These are phyloP conservation scores for Cucumis melo DNA, from an alignment of 306 rosid genomes.

Conservation along the genomic window DNA sequence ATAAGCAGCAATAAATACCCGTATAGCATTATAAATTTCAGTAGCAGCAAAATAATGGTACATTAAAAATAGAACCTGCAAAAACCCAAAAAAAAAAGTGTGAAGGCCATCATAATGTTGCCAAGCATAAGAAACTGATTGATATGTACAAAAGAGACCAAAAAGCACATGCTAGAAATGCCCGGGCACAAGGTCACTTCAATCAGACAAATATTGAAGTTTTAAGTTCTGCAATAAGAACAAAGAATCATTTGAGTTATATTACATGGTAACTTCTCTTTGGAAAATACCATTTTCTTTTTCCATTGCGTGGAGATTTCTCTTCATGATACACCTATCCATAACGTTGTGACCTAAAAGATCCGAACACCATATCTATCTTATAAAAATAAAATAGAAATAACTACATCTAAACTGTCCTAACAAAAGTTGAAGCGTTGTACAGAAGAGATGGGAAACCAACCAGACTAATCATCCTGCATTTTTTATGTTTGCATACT, in stretches of 20 bases:
- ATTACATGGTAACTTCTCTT: neutral
- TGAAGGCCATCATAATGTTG: neutral
- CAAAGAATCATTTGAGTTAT: neutral
- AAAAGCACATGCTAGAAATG: neutral
- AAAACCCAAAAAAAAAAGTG: constrained; percentile 4
- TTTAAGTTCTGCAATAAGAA: neutral
- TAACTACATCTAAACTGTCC: neutral
- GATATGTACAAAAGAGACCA: neutral
- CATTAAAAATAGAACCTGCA: constrained; percentile 88
- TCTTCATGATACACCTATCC: neutral
- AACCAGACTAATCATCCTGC: neutral
- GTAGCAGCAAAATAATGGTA: constrained; percentile 95
- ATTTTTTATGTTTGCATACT: neutral
- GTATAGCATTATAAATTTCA: constrained; percentile 95
- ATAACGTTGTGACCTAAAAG: neutral
- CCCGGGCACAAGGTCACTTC: neutral
- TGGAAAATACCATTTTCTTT: neutral
- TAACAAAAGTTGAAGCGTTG: neutral
- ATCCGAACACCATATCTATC: neutral
- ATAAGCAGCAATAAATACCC: constrained; percentile 94
- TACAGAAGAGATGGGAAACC: neutral
- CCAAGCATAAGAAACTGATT: neutral
- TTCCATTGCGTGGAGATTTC: neutral
- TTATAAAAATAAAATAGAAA: no score
- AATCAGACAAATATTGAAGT: neutral